Percentiles rank a stretch among this genome's conserved stretches.
These are phyloP conservation scores for Pyrenopolyporus hunteri DNA, from an alignment of 495 filamentous ascomycete species.

Conservation along the genomic window DNA sequence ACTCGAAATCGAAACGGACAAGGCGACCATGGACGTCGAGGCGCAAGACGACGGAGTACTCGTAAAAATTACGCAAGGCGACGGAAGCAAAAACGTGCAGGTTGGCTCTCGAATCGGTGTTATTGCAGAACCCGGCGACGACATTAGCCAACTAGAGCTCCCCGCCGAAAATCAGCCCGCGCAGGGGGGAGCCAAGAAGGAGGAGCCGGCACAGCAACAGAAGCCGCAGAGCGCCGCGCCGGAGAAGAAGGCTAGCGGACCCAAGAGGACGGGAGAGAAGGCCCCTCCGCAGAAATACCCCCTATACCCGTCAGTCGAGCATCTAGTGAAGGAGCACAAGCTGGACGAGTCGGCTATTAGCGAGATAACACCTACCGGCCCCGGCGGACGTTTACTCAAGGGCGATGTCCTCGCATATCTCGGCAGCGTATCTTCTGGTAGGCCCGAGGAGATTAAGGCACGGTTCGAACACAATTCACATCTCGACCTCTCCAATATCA, in stretches of 20 bases:
- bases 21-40: slow-evolving; percentile 90
- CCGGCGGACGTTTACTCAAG: slow-evolving; percentile 88
- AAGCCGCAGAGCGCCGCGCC: slow-evolving; percentile 30
- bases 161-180: slow-evolving; percentile 62
- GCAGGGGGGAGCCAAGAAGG: slow-evolving; percentile 46
- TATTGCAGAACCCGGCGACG: slow-evolving; percentile 75
- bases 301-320: slow-evolving; percentile 82
- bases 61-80: slow-evolving; percentile 75
- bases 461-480: slow-evolving; percentile 76
- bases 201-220: slow-evolving; percentile 40
- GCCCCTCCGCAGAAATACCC: slow-evolving; percentile 67
- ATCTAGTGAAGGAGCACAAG: slow-evolving; percentile 77
- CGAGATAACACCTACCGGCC: slow-evolving; percentile 85
- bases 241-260: slow-evolving; percentile 17
- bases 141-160: slow-evolving; percentile 69
- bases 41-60: slow-evolving; percentile 81
- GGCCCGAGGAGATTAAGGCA: slow-evolving; percentile 70
- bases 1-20: slow-evolving; percentile 87
- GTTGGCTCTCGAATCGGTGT: slow-evolving; percentile 79
- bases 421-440: slow-evolving; percentile 71
- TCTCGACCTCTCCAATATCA: slow-evolving; percentile 94
- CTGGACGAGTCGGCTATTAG: slow-evolving; percentile 72
- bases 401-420: slow-evolving; percentile 94
- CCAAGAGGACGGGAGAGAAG: slow-evolving; percentile 37
- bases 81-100: slow-evolving; percentile 72